A percentile compares a stretch with the other conserved stretches of the same genome.
Evolutionary conservation across 140 eudicot genomes (phyloP).

Genomic region (Erigeron philadelphicus): DNA sequence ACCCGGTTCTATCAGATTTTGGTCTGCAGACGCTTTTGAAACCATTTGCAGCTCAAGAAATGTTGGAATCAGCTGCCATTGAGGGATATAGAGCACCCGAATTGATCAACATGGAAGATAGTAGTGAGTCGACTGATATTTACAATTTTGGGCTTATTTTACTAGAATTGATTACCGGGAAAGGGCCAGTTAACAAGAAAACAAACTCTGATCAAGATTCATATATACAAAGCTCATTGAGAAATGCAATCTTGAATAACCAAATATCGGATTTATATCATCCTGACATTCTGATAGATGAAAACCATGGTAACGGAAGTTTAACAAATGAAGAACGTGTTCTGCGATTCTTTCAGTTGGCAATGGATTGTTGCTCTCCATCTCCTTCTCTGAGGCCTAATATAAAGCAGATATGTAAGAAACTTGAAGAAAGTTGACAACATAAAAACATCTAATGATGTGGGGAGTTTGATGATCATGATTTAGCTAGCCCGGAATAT

Average conservation of each 20-base stretch:
- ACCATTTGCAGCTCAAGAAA: constrained; percentile 61
- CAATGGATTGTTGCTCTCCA: constrained; percentile 90
- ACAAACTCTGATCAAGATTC: constrained; percentile 43
- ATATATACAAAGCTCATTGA: constrained; percentile 47
- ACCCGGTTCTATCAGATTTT: constrained; percentile 70
- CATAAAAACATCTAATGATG: neutral
- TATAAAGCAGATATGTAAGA: constrained; percentile 48
- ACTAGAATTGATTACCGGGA: constrained; percentile 62
- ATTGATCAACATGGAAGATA: constrained; percentile 60
- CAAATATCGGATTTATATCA: constrained; percentile 48
- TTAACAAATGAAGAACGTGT: constrained; percentile 43
- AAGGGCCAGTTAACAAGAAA: constrained; percentile 43
- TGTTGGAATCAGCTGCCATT: constrained; percentile 58
- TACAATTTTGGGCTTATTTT: constrained; percentile 73
- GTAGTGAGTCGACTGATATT: constrained; percentile 52
- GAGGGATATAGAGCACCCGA: constrained; percentile 94
- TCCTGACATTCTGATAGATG: constrained; percentile 44
- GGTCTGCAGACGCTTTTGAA: constrained; percentile 66
- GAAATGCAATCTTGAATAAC: constrained; percentile 60
- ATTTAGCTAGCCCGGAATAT: neutral
- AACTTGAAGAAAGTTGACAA: constrained; percentile 59
- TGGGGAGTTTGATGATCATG: constrained; percentile 8
- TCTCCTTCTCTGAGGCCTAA: constrained; percentile 71
- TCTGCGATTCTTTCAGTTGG: constrained; percentile 55
- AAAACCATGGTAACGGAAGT: constrained; percentile 35